A percentile compares a stretch with the other conserved stretches of the same genome.
Evolutionary conservation across 352 stramenopile genomes (phyloP).

Genomic region (Pythium dissimile): DNA sequence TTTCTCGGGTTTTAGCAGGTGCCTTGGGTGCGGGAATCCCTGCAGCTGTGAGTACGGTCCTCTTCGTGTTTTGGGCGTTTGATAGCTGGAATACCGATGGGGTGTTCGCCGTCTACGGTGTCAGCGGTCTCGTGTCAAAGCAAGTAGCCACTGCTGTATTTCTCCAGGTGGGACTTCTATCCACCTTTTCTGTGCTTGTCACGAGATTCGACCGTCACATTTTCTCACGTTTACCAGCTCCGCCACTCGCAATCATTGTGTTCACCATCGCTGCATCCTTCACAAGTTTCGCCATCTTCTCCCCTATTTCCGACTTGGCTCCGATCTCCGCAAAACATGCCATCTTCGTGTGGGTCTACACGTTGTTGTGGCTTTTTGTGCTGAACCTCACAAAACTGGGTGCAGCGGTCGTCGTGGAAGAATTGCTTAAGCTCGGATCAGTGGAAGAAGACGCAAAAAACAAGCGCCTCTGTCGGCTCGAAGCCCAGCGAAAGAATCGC

Average conservation of each 20-base stretch:
- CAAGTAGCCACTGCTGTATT: constrained; percentile 93
- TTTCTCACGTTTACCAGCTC: constrained; percentile 78
- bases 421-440: constrained; percentile 39
- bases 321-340: constrained; percentile 70
- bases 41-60: constrained; percentile 74
- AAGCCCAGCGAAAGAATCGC: constrained; percentile 73
- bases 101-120: constrained; percentile 48
- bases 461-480: constrained; percentile 17
- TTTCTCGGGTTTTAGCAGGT: constrained; percentile 61
- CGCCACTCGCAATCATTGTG: constrained; percentile 32
- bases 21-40: constrained; percentile 61
- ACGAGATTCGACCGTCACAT: constrained; percentile 52
- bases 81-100: constrained; percentile 79
- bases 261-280: constrained; percentile 24
- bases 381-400: constrained; percentile 82
- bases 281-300: constrained; percentile 66
- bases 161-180: constrained; percentile 92
- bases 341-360: constrained; percentile 89
- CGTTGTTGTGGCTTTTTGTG: constrained; percentile 82
- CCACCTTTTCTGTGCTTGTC: constrained; percentile 93
- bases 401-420: constrained; percentile 47
- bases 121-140: constrained; percentile 79
- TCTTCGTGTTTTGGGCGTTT: constrained; percentile 83
- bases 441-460: constrained; percentile 25
- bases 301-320: constrained; percentile 74